Evolutionary conservation across 371 early-diverging fungal genomes (phyloP), one percentile per base, ranked within the genome.

Genomic region (Apophysomyces elegans): DNA sequence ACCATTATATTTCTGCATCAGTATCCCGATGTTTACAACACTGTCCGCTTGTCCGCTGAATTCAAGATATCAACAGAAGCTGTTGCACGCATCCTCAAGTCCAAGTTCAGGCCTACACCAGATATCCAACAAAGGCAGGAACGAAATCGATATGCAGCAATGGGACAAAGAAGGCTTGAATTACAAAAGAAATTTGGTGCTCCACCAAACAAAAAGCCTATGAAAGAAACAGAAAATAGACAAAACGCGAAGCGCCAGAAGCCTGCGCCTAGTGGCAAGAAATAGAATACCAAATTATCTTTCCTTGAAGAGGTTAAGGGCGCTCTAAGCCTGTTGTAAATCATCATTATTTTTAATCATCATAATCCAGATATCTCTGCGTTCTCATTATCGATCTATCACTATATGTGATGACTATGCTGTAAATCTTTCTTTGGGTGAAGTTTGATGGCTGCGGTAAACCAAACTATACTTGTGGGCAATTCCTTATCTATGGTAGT

Each of bases 61-160:
- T 80, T 74, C 56, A 69, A 71, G 37, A 56, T 77, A 7, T 80
- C 80, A 0, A 68, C 66, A 3, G 80, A 80, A 65, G 80, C 74
- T 12, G 65, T 80, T 26, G 61, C 66, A 11, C 71, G 80, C 37
- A 80, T 80, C 7, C 26, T 80, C 12, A 80, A 77, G 66, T 77
- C 77, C 14, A 79, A 71, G 7, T 79, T 70, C 36, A 58, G 43
- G 13, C 75, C 78, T 21, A 44, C 59, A 9, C 36, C 21, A 13
- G 66, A 73, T 37, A 66, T 58, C 1, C 73, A 70, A 14, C 65
- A 68, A 58, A 67, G 78, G 58, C 78, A 78, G 64, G 78, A 78
- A 60, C 61, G 56, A 13, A 78, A 78, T 21, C 67, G 78, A 16
- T 78, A 73, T 41, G 59, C 66, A 11, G 76, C 78, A 0, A 78